A percentile compares a stretch with the other conserved stretches of the same genome.
Conservation (phyloP, 768 basidiomycete genomes). For the Podaxis rugospora region DNA sequence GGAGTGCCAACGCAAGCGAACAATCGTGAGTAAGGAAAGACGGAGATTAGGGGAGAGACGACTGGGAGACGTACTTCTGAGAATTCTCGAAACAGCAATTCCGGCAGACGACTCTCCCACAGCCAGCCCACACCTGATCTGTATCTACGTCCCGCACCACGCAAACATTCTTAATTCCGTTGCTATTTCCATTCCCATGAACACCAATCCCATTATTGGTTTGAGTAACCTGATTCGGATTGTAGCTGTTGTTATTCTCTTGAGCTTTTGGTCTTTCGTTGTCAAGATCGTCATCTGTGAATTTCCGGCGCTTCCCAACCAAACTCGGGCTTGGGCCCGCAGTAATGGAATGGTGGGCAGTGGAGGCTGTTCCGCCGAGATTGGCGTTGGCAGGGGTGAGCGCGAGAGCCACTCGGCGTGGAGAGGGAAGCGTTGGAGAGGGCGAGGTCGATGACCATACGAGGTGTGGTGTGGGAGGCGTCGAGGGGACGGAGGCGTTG, state of each 20-base stretch:
- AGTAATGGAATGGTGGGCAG: background rate
- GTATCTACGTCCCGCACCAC: conserved; percentile 6
- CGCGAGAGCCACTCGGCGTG: conserved; percentile 24
- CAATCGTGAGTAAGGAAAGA: background rate
- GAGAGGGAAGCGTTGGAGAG: conserved; percentile 25
- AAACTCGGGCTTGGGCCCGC: background rate
- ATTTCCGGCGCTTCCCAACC: conserved; percentile 24
- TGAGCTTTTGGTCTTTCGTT: background rate
- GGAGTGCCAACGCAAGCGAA: background rate
- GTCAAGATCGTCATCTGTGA: conserved; percentile 20
- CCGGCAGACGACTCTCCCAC: conserved; percentile 38
- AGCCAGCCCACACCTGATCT: conserved; percentile 28
- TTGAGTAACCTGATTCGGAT: background rate
- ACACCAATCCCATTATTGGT: background rate
- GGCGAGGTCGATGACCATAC: conserved; percentile 32
- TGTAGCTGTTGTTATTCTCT: background rate
- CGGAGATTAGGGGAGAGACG: background rate
- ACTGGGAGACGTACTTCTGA: conserved; percentile 28
- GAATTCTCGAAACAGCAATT: conserved; percentile 40
- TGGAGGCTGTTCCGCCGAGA: conserved; percentile 2
- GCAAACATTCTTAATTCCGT: background rate
- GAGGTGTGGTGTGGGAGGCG: conserved; percentile 34
- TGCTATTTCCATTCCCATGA: background rate
- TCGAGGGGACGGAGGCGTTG: conserved; percentile 28
- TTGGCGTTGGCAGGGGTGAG: conserved; percentile 26